Conservation (phyloP, 805 yeast species). For the Ogataea sp. region DNA sequence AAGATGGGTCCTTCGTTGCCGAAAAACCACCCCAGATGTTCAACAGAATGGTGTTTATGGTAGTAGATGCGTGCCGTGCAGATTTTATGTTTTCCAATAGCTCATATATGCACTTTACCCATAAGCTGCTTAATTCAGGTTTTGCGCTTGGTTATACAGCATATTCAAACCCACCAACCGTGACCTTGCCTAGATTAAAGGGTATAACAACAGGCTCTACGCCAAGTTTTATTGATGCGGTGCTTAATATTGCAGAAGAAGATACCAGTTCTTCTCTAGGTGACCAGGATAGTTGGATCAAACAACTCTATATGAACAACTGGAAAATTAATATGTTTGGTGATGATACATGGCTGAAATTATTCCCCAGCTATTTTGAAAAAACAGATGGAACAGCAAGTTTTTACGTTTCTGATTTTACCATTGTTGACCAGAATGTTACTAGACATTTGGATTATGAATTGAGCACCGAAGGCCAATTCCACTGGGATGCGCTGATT, state of each 20-base stretch:
- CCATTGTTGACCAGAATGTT: conserved; percentile 89
- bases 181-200: conserved; percentile 87
- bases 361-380: conserved; percentile 67
- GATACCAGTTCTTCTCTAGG: conserved; percentile 61
- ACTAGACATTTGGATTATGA: conserved; percentile 74
- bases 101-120: conserved; percentile 64
- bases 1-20: conserved; percentile 21
- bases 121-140: conserved; percentile 54
- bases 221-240: conserved; percentile 90
- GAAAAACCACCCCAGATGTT: conserved; percentile 37
- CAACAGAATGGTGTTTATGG: conserved; percentile 67
- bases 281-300: conserved; percentile 81
- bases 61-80: conserved; percentile 87
- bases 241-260: conserved; percentile 86
- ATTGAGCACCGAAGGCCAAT: conserved; percentile 28
- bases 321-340: conserved; percentile 77
- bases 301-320: conserved; percentile 42
- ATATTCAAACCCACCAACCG: conserved; percentile 91
- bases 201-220: conserved; percentile 94
- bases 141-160: conserved; percentile 86
- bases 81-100: conserved; percentile 69
- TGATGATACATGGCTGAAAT: conserved; percentile 95
- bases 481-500: conserved; percentile 76
- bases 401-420: conserved; percentile 90
- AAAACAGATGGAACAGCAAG: conserved; percentile 82